Percentiles rank a stretch among this genome's conserved stretches.
Conservation (phyloP, 1,139 yeast species). For the Zygoascus hellenicus region DNA sequence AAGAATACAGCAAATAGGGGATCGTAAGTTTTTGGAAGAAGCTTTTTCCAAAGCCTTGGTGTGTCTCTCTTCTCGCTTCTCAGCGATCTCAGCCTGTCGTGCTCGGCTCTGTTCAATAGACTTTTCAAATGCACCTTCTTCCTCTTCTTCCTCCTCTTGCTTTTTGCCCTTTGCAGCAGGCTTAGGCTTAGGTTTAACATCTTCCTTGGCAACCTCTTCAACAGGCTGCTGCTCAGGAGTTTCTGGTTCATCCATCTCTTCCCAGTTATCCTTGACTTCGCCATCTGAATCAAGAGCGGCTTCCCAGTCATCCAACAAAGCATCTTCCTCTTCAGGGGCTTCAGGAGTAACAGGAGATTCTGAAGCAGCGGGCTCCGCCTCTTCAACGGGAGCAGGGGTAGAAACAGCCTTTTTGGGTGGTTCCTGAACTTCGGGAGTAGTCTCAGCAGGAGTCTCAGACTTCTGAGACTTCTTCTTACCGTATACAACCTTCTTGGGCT, state of each 20-base stretch:
- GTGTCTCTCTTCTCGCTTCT: constrained; percentile 37
- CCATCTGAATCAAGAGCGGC: constrained; percentile 38
- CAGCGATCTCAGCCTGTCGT: constrained; percentile 29
- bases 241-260: constrained; percentile 25
- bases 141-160: constrained; percentile 20
- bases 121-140: constrained; percentile 29
- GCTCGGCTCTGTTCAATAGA: constrained; percentile 25
- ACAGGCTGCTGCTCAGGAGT: constrained; percentile 21
- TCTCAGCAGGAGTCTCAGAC: constrained; percentile 28
- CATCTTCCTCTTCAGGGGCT: constrained; percentile 28
- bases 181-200: constrained; percentile 20
- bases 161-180: constrained; percentile 20
- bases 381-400: constrained; percentile 30
- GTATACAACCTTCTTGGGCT: constrained; percentile 71
- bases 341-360: constrained; percentile 16
- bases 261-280: constrained; percentile 33
- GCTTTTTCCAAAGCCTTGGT: constrained; percentile 38
- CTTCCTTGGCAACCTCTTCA: constrained; percentile 19
- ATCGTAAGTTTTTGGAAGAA: constrained; percentile 57
- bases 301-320: constrained; percentile 36
- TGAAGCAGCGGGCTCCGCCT: constrained; percentile 9
- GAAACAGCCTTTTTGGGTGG: constrained; percentile 39
- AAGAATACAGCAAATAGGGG: constrained; percentile 97
- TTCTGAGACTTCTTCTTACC: constrained; percentile 61
- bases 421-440: constrained; percentile 29